Evolutionary conservation across 345 rosid genomes (phyloP).

Genomic region (Dipteronia sinensis): DNA sequence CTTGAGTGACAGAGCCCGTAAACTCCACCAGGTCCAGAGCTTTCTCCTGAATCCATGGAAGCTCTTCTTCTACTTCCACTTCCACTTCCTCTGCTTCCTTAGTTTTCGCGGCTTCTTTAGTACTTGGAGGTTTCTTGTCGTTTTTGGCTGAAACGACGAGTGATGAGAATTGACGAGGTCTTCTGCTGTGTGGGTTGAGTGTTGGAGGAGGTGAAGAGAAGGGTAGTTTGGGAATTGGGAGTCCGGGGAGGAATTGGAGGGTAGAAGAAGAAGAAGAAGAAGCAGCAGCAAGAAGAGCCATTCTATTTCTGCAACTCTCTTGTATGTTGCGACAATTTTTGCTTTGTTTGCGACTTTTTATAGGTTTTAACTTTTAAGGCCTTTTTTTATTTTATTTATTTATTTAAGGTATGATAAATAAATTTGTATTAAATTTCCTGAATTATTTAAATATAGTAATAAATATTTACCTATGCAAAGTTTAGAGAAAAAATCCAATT

Average conservation of each 20-base stretch:
- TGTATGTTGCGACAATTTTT: not conserved
- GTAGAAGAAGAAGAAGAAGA: constrained; percentile 26
- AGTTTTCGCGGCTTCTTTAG: constrained; percentile 12
- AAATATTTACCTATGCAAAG: not conserved
- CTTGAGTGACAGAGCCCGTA: constrained; percentile 89
- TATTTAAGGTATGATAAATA: not conserved
- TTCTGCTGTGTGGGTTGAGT: constrained; percentile 20
- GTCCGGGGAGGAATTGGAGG: constrained; percentile 30
- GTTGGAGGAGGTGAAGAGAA: constrained; percentile 18
- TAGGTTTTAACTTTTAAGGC: not conserved
- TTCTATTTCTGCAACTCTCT: not conserved
- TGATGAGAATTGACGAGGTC: constrained; percentile 16
- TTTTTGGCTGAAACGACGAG: constrained; percentile 27
- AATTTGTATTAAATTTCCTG: too few relatives aligned
- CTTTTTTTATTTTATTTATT: not conserved
- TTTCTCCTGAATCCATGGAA: constrained; percentile 95
- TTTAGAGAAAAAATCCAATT: not conserved
- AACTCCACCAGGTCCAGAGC: constrained; percentile 88
- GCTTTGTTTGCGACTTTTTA: not conserved
- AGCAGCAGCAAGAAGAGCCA: constrained; percentile 4
- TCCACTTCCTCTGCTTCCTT: constrained; percentile 34
- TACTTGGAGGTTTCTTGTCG: constrained; percentile 25
- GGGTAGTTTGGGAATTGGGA: constrained; percentile 25
- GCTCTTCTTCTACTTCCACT: constrained; percentile 83
- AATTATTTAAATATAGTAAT: too few relatives aligned